Percentiles rank a stretch among this genome's conserved stretches.
phyloP scores from a whole-genome alignment of 352 stramenopile species.

The Globisporangium radiosum region DNA sequence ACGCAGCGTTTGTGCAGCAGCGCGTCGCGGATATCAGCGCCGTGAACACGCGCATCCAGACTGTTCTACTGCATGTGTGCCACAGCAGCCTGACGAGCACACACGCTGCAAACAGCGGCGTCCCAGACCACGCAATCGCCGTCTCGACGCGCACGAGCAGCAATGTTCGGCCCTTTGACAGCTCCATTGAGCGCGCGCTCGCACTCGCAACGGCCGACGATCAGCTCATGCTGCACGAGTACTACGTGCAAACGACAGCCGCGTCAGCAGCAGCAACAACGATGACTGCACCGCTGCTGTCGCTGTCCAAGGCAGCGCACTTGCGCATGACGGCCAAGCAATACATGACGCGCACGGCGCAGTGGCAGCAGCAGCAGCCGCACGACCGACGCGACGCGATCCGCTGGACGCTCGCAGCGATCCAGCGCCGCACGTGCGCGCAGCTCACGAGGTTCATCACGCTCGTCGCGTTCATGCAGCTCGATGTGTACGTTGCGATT shows the following conservation, averaged over 20 bases:
- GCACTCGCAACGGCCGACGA: constrained; percentile 43
- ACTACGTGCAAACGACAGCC: constrained; percentile 4
- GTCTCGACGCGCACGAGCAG: constrained; percentile 51
- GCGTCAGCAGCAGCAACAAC: background rate
- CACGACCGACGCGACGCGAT: constrained; percentile 41
- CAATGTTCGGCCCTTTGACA: constrained; percentile 54
- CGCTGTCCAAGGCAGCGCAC: constrained; percentile 16
- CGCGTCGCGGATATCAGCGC: constrained; percentile 19
- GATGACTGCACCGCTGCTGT: constrained; percentile 5
- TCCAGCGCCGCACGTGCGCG: constrained; percentile 44
- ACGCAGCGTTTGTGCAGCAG: constrained; percentile 19
- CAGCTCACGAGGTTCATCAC: constrained; percentile 49
- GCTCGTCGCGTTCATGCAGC: constrained; percentile 48
- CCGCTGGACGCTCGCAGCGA: constrained; percentile 64
- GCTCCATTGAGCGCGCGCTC: constrained; percentile 40
- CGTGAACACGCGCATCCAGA: constrained; percentile 27
- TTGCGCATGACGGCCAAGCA: constrained; percentile 14
- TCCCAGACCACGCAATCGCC: constrained; percentile 47
- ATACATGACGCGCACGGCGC: constrained; percentile 16
- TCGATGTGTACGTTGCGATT: constrained; percentile 34
- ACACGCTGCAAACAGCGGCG: constrained; percentile 26
- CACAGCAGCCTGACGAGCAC: constrained; percentile 29
- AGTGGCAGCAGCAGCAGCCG: constrained; percentile 13
- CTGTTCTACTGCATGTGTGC: constrained; percentile 30
- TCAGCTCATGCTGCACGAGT: constrained; percentile 39